Evolutionary conservation across 768 basidiomycete species (phyloP).

Genomic region (Dioszegia hungarica): DNA sequence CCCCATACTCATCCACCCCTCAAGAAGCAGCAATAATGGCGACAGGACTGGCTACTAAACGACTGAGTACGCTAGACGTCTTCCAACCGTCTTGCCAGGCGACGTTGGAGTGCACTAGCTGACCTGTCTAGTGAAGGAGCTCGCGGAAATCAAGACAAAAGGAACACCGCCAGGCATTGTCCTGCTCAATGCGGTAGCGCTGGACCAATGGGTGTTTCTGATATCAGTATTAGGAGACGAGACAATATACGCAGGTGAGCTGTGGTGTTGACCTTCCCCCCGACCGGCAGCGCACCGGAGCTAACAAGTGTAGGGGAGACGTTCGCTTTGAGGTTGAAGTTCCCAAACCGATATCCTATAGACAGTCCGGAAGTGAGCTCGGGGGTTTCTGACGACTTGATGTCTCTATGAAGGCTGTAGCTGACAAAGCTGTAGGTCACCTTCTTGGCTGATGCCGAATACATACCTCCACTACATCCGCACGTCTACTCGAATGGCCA

Average conservation of each 20-base stretch:
- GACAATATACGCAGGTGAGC: constrained; percentile 33
- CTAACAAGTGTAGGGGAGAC: constrained; percentile 41
- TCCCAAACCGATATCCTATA: constrained; percentile 36
- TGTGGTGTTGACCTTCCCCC: too few relatives aligned
- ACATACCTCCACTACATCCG: constrained; percentile 41
- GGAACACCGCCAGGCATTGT: constrained; percentile 41
- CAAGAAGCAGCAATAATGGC: too few relatives aligned
- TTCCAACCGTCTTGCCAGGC: neutral
- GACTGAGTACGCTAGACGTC: constrained; percentile 29
- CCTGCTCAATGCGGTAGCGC: constrained; percentile 30
- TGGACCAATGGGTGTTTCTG: constrained; percentile 36
- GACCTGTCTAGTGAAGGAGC: constrained; percentile 48
- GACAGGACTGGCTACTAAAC: constrained; percentile 18
- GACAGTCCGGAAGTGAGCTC: constrained; percentile 35
- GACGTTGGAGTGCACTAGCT: neutral
- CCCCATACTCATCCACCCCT: too few relatives aligned
- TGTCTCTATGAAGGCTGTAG: neutral
- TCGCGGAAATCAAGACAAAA: constrained; percentile 34
- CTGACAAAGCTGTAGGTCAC: constrained; percentile 32
- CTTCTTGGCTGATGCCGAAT: constrained; percentile 29
- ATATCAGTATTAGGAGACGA: constrained; percentile 41
- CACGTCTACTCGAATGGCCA: constrained; percentile 47
- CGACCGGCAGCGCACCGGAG: neutral
- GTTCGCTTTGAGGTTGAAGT: constrained; percentile 36
- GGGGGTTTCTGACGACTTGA: neutral